Base-by-base conservation (phyloP, 306 rosid genomes). In the Alnus glutinosa region DNA sequence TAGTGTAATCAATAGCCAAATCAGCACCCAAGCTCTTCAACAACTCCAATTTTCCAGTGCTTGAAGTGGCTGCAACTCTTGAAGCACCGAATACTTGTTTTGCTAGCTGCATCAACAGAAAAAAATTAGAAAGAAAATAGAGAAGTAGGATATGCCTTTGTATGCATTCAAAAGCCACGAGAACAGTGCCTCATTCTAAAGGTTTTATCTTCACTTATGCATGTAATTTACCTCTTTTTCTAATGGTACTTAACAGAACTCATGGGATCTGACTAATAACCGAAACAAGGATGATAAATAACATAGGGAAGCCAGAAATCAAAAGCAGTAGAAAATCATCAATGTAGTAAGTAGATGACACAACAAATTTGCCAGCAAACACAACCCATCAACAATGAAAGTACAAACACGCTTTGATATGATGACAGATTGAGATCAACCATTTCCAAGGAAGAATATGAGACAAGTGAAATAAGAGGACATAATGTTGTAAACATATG, bases 71-170 rank as follows among this genome's bases (percentile, higher is more conserved):
- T 15, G 92, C 97, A 18, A 95, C 89, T 88, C 86, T 88, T 54
- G 97, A 90, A 75, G 99, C 99, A 30, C 99, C 98, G 77, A 91
- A 93, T 14, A 95, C 98, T 73, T 95, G 92, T 82, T 91, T 95
- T 37, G 97, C 99, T 71, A 95, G 84, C 99, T 95, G 85, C 48
- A 36, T 54, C 57, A 59, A 80, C 1, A 32, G 18, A 39, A n/a
- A 75, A 73, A 10, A 39, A 23, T 23, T 6, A 54, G 59, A 5
- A 18, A 1, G 44, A 46, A 15, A 52, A 9, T 34, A 16, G 66
- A 59, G 52, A 28, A 59, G 66, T 59, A 28, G 37, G 66, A 59
- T 59, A 3, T 59, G 66, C 66, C 66, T 9, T 58, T 19, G 11
- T 9, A 58, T 62, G 46, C 69, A 62, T 62, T 62, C n/a, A 12